Evolutionary conservation across 2,329 filamentous ascomycete genomes (phyloP).

Genomic region (Penicillium oxalicum): DNA sequence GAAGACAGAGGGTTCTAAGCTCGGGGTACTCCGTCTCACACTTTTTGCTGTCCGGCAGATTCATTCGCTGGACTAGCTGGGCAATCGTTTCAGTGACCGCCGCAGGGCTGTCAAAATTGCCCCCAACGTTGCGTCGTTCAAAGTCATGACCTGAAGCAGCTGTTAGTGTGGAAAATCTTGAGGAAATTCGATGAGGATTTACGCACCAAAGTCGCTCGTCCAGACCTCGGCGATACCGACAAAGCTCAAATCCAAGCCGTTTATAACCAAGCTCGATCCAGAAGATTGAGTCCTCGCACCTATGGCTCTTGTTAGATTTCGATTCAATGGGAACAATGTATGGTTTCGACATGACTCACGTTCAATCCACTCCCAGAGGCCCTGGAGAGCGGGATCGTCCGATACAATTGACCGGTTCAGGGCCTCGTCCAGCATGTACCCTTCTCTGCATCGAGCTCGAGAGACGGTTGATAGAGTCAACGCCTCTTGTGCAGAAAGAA

Average conservation of each 20-base stretch:
- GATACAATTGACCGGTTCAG: constrained; percentile 51
- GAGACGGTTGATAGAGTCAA: constrained; percentile 39
- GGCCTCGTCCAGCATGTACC: constrained; percentile 48
- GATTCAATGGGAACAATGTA: not conserved
- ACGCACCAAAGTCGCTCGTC: constrained; percentile 50
- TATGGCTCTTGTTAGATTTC: constrained; percentile 10
- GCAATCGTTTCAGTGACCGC: constrained; percentile 40
- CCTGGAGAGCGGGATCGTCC: constrained; percentile 52
- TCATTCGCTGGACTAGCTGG: constrained; percentile 46
- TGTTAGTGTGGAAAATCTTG: constrained; percentile 1
- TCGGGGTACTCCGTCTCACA: constrained; percentile 48
- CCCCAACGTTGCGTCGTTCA: constrained; percentile 26
- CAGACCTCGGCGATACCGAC: constrained; percentile 55
- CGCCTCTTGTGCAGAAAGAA: constrained; percentile 34
- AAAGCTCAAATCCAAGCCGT: constrained; percentile 55
- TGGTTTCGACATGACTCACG: constrained; percentile 31
- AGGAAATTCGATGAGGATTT: not conserved
- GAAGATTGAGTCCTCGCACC: constrained; percentile 36
- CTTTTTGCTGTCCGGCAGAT: constrained; percentile 48
- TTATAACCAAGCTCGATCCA: constrained; percentile 50
- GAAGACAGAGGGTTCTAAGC: constrained; percentile 55
- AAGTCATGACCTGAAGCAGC: constrained; percentile 27
- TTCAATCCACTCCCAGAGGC: constrained; percentile 54
- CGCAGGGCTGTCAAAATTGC: constrained; percentile 19
- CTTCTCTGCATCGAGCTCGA: constrained; percentile 49